Evolutionary conservation across 768 basidiomycete species (phyloP).

Genomic region (Agrocybe praecox): DNA sequence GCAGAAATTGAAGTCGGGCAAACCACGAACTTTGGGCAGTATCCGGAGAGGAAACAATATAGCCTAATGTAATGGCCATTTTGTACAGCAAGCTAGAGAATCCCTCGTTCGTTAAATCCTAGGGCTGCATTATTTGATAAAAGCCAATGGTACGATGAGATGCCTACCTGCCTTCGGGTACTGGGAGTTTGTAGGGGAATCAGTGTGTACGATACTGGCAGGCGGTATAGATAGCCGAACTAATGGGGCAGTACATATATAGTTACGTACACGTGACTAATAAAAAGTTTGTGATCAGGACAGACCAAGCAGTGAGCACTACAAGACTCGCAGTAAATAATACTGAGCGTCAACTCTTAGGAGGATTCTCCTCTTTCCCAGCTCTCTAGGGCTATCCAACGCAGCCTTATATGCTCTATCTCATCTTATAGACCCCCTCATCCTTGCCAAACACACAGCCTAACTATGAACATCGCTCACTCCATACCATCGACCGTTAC

Average conservation of each 20-base stretch:
- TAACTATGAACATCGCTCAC: constrained; percentile 84
- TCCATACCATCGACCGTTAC: constrained; percentile 85
- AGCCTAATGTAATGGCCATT: constrained; percentile 8
- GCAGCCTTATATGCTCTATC: constrained; percentile 1
- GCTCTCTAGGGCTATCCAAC: neutral
- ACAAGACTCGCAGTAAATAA: neutral
- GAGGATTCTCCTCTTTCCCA: no score
- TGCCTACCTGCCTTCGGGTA: no score
- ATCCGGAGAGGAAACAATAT: constrained; percentile 49
- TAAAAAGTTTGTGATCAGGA: constrained; percentile 29
- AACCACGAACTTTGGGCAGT: constrained; percentile 39
- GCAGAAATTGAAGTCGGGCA: constrained; percentile 77
- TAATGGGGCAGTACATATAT: neutral
- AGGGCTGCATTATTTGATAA: no score
- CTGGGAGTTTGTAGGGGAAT: no score
- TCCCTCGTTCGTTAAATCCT: no score
- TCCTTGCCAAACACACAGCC: neutral
- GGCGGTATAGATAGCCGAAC: no score
- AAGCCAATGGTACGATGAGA: no score
- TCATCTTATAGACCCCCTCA: neutral
- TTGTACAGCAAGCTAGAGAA: neutral
- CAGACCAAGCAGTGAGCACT: neutral
- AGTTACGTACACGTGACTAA: constrained; percentile 21
- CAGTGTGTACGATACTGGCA: no score
- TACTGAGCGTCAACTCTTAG: neutral